Conservation (phyloP, 768 basidiomycete species). For the Calocybe cyanea region DNA sequence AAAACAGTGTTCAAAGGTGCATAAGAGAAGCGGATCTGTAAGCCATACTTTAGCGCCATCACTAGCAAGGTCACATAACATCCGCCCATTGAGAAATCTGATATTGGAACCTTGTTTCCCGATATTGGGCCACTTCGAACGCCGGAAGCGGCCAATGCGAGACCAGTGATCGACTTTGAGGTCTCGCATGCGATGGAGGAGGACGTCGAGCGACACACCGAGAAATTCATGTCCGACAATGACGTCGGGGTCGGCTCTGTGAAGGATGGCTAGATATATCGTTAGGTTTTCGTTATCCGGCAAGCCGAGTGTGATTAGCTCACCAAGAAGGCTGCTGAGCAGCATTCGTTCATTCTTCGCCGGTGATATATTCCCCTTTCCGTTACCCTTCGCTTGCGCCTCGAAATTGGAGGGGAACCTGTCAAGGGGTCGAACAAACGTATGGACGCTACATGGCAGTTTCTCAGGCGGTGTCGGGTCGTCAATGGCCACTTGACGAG, state of each 20-base stretch:
- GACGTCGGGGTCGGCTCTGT: constrained; percentile 90
- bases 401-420: constrained; percentile 86
- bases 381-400: constrained; percentile 53
- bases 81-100: constrained; percentile 75
- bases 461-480: constrained; percentile 89
- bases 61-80: constrained; percentile 90
- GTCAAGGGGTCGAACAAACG: constrained; percentile 87
- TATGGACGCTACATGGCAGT: constrained; percentile 77
- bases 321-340: constrained; percentile 77
- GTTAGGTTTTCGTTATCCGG: constrained; percentile 1
- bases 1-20: too few relatives aligned
- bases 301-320: constrained; percentile 17
- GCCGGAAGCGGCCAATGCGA: constrained; percentile 83
- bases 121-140: constrained; percentile 77
- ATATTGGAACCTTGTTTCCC: constrained; percentile 83
- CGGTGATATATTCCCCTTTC: constrained; percentile 67
- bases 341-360: constrained; percentile 83
- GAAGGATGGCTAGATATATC: constrained; percentile 54
- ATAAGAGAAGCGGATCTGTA: too few relatives aligned
- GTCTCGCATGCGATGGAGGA: constrained; percentile 88
- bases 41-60: constrained; percentile 85
- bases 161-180: constrained; percentile 94
- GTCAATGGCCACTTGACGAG: constrained; percentile 73
- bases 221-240: constrained; percentile 94
- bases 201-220: constrained; percentile 83